Percentiles rank a stretch among this genome's conserved stretches.
phyloP scores from a whole-genome alignment of 176 grass and related monocot genomes.

The Panicum miliaceum region DNA sequence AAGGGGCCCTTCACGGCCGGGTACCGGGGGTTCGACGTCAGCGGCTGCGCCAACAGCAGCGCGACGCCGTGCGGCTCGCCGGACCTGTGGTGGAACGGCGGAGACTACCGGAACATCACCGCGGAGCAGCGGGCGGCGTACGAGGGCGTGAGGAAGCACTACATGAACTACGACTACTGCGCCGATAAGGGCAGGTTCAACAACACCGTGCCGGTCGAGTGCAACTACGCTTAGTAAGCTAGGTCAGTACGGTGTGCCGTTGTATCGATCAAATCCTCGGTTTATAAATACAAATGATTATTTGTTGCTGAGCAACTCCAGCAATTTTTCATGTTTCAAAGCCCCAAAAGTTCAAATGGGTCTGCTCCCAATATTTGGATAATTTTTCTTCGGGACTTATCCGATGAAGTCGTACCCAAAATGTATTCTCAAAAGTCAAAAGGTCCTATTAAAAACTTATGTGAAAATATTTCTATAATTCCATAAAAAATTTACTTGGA shows the following conservation, averaged over 20 bases:
- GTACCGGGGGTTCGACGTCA: conserved; percentile 57
- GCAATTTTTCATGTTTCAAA: too few relatives aligned
- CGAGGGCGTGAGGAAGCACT: conserved; percentile 44
- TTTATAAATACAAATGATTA: not conserved
- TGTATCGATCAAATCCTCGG: not conserved
- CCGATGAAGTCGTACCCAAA: too few relatives aligned
- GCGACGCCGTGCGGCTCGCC: conserved; percentile 45
- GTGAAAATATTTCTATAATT: too few relatives aligned
- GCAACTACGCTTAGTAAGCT: conserved; percentile 22
- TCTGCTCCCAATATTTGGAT: too few relatives aligned
- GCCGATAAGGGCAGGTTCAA: conserved; percentile 45
- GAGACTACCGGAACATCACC: conserved; percentile 42
- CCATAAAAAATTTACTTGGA: too few relatives aligned
- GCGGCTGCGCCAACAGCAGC: conserved; percentile 44
- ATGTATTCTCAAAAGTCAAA: too few relatives aligned
- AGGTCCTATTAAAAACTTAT: too few relatives aligned
- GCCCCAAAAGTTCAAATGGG: too few relatives aligned
- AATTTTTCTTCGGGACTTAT: too few relatives aligned
- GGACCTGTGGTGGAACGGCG: conserved; percentile 64
- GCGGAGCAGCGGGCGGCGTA: conserved; percentile 56
- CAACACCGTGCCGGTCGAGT: conserved; percentile 42
- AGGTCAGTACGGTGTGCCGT: not conserved
- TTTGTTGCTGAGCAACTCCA: not conserved
- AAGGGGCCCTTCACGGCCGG: conserved; percentile 53
- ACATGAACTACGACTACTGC: conserved; percentile 73